Evolutionary conservation across 179 eudicot species (phyloP).

Genomic region (Silene noctiflora): DNA sequence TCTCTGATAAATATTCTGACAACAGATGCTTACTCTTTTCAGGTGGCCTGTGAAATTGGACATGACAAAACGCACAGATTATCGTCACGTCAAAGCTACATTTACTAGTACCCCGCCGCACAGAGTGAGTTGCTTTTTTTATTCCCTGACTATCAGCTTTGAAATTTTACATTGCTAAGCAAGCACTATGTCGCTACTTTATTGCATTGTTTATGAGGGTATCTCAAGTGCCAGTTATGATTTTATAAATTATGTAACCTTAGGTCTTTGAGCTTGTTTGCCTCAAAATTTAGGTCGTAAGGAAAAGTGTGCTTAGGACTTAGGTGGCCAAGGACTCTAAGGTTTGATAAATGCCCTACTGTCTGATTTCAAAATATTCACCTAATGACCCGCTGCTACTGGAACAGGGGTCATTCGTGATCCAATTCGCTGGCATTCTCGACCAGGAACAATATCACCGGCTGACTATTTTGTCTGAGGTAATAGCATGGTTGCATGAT

Average conservation of each 20-base stretch:
- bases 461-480: no score
- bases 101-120: constrained; percentile 66
- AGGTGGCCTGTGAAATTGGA: constrained; percentile 97
- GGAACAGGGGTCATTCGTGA: no score
- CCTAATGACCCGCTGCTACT: not conserved
- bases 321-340: not conserved
- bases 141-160: not conserved
- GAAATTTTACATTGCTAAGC: not conserved
- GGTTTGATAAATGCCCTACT: not conserved
- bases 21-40: constrained; percentile 24
- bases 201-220: not conserved
- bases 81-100: constrained; percentile 79
- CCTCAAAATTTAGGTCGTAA: not conserved
- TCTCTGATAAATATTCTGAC: constrained; percentile 5
- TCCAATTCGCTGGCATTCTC: no score
- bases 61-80: constrained; percentile 97
- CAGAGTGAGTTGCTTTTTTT: constrained; percentile 50
- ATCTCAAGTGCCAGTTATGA: not conserved
- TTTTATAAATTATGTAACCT: not conserved
- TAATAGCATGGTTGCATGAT: no score
- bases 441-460: no score
- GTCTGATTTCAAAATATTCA: not conserved
- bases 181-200: not conserved
- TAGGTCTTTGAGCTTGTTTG: not conserved
- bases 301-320: no score